Percentiles rank a stretch among this genome's conserved stretches.
phyloP scores from a whole-genome alignment of 2,329 filamentous ascomycete species.

The Xylariaceae sp. region DNA sequence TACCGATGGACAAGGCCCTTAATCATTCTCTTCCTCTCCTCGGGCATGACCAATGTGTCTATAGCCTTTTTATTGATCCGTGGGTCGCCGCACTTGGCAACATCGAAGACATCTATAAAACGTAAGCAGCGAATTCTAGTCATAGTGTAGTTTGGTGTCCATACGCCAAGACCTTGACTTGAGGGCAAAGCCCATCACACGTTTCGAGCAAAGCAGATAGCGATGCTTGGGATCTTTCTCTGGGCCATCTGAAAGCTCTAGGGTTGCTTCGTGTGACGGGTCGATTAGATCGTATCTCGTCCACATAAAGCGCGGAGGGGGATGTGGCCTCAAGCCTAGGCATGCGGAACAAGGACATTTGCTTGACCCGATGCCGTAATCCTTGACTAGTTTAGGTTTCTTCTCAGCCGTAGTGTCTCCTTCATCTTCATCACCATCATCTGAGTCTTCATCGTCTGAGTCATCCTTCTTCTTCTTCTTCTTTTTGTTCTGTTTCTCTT shows the following conservation, averaged over 20 bases:
- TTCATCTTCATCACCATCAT: no score
- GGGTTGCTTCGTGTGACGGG: not conserved
- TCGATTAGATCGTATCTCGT: slow-evolving; percentile 1
- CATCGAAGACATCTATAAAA: slow-evolving; percentile 3
- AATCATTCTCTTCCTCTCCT: slow-evolving; percentile 17
- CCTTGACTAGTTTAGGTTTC: not conserved
- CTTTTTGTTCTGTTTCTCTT: not conserved
- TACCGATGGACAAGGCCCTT: slow-evolving; percentile 17
- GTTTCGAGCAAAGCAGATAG: slow-evolving; percentile 5
- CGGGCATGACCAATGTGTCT: slow-evolving; percentile 15
- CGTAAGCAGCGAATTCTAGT: not conserved
- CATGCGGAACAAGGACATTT: not conserved
- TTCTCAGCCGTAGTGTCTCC: not conserved
- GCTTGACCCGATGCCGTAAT: not conserved
- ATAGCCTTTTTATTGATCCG: slow-evolving; percentile 7
- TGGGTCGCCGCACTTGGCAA: slow-evolving; percentile 6
- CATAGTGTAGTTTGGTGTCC: not conserved
- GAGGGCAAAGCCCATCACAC: slow-evolving; percentile 4
- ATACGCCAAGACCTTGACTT: slow-evolving; percentile 10
- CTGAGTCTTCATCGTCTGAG: not conserved
- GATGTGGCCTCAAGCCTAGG: not conserved
- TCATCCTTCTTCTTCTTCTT: not conserved
- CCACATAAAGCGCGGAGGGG: not conserved
- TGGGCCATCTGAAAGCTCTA: slow-evolving; percentile 1
- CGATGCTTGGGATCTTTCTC: slow-evolving; percentile 1